Evolutionary conservation across 768 basidiomycete species (phyloP), one percentile per base, ranked within the genome.

Genomic region (Amanita subjunquillea): DNA sequence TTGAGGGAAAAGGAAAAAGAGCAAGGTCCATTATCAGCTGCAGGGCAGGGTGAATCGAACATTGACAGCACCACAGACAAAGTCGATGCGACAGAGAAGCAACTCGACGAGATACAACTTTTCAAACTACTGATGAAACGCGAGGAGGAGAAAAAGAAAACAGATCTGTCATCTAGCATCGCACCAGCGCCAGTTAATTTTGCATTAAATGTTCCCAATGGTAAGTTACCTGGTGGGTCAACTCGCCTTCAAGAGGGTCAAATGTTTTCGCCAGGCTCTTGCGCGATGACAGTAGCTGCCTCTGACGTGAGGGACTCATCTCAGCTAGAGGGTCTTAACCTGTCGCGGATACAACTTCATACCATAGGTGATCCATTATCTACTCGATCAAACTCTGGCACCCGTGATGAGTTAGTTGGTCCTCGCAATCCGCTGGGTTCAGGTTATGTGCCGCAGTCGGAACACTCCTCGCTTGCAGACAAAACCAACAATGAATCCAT

Each of bases 61-160:
- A 55, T 48, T 29, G 54, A 39, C 15, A 48, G 61, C 36, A 53
- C 48, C 15, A 55, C 57, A 29, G 61, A 61, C 25, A 60, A 59
- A 48, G 58, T 27, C 6, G 63, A 62, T 13, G 58, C 53, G 29
- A 59, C 64, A 45, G 64, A 73, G 30, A 71, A 67, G 39, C 76
- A 70, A 12, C 65, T 91, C 54, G 88, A 91, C 61, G 89, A 91
- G 67, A 90, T 91, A 23, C 87, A 90, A 55, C 67, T 87, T 36
- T 90, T 91, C 76, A 85, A 83, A 57, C 58, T 89, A 59, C 72
- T 90, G 71, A 91, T 91, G 85, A 87, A 87, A 65, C 73, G 79
- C 55, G 87, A 87, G 59, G 81, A 87, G 55, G 71, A 74, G 54
- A 74, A 69, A 57, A 74, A 72, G 56, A 67, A 64, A 45, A 56